Conservation (phyloP, 345 rosid species). For the Rhodomyrtus tomentosa region DNA sequence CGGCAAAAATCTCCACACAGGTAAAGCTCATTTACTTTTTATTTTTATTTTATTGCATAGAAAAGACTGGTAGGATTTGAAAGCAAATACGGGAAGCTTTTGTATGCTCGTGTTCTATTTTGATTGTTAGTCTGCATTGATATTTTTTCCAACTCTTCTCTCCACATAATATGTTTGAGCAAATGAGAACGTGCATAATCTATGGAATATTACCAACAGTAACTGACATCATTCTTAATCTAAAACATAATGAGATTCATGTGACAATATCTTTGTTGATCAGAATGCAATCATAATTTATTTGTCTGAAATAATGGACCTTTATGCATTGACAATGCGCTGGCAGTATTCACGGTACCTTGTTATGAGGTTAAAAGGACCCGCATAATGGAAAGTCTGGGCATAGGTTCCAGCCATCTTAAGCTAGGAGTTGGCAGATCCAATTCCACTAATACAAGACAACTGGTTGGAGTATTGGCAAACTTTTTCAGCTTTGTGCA, state of each 20-base stretch:
- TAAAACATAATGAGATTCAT: not conserved
- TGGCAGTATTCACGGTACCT: not conserved
- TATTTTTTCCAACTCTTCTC: not conserved
- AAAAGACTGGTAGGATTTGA: not conserved
- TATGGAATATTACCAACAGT: not conserved
- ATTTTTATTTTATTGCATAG: not conserved
- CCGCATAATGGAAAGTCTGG: not conserved
- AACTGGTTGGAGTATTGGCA: not conserved
- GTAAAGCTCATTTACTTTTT: slow-evolving; percentile 13
- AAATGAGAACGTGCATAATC: not conserved
- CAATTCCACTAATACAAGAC: not conserved
- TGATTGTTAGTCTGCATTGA: not conserved
- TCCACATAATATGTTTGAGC: not conserved
- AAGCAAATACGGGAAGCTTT: not conserved
- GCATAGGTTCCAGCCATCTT: not conserved
- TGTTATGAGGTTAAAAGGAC: not conserved
- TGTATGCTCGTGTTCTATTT: not conserved
- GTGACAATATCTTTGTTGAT: not conserved
- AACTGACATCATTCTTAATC: not conserved
- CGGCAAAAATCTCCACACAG: slow-evolving; percentile 41
- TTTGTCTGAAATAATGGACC: not conserved
- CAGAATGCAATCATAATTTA: not conserved
- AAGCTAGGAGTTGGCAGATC: not conserved
- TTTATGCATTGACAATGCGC: not conserved
- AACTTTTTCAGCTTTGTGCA: not conserved